Conservation (phyloP, 164 flowering plant genomes). For the Aristolochia contorta region DNA sequence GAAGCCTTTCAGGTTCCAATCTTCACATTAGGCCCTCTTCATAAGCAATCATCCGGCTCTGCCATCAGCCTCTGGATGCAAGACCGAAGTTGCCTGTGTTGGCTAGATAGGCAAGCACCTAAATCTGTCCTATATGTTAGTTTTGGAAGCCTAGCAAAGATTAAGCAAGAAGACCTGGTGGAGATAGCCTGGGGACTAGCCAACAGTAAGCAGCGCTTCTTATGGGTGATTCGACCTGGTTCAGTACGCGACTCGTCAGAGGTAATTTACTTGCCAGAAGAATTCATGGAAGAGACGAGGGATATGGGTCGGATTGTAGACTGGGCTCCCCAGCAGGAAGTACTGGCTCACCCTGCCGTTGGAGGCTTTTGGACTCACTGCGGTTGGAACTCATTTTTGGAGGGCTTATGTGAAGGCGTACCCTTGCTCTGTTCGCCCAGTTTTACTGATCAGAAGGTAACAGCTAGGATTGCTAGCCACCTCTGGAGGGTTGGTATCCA, state of each 20-base stretch:
- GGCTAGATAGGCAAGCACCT: conserved; percentile 32
- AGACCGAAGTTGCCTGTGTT: conserved; percentile 23
- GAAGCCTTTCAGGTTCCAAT: neutral
- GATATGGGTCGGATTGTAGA: conserved; percentile 25
- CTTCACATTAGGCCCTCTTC: conserved; percentile 2
- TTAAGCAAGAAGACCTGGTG: conserved; percentile 12
- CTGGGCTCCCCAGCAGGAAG: conserved; percentile 60
- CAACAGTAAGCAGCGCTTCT: conserved; percentile 26
- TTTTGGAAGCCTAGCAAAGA: conserved; percentile 28
- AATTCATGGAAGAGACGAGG: conserved; percentile 9
- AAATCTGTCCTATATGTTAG: conserved; percentile 32
- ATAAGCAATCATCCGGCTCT: conserved; percentile 9
- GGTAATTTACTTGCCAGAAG: conserved; percentile 15
- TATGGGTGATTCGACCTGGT: conserved; percentile 37
- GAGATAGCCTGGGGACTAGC: conserved; percentile 36
- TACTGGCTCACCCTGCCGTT: conserved; percentile 40
- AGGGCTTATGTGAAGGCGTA: conserved; percentile 44
- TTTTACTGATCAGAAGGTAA: conserved; percentile 36
- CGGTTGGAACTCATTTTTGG: conserved; percentile 57
- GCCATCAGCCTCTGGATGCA: conserved; percentile 21
- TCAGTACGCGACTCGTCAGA: conserved; percentile 11
- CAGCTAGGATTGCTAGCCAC: conserved; percentile 32
- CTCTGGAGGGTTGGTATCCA: conserved; percentile 40
- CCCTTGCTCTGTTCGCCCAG: conserved; percentile 48
- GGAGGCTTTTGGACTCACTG: conserved; percentile 53